These are phyloP conservation scores for Parathielavia hyrcaniae DNA, from an alignment of 495 filamentous ascomycete species.

Conservation along the genomic window DNA sequence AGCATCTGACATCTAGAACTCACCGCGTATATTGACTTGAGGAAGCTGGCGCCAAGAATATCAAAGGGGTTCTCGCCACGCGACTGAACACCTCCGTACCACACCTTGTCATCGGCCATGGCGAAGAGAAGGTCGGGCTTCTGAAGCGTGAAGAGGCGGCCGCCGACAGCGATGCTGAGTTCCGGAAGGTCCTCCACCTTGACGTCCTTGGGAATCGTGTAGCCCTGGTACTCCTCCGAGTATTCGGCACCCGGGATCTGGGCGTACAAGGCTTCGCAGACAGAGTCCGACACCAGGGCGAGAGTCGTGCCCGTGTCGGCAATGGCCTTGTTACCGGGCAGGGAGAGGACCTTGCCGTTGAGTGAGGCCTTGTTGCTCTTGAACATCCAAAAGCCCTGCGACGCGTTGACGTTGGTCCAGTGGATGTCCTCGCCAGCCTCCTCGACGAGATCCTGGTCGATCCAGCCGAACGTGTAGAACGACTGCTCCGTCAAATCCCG, in stretches of 20 bases:
- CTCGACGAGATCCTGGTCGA: conserved; percentile 59
- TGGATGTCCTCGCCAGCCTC: conserved; percentile 50
- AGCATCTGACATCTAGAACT: conserved; percentile 33
- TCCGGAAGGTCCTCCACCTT: conserved; percentile 55
- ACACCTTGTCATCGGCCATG: conserved; percentile 48
- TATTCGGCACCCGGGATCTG: conserved; percentile 64
- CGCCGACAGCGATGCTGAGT: conserved; percentile 63
- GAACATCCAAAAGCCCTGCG: conserved; percentile 69
- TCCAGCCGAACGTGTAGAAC: conserved; percentile 77
- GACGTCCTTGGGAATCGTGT: conserved; percentile 55
- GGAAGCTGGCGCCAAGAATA: conserved; percentile 66
- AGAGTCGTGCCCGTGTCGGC: conserved; percentile 75
- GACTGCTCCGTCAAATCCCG: conserved; percentile 53
- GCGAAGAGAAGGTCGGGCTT: conserved; percentile 68
- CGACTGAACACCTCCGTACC: conserved; percentile 72
- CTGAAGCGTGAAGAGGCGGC: conserved; percentile 58
- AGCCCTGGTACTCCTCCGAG: conserved; percentile 59
- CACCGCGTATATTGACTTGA: conserved; percentile 72
- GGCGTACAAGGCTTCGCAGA: conserved; percentile 62
- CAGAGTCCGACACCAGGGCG: conserved; percentile 59
- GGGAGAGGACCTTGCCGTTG: conserved; percentile 51
- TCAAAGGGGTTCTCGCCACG: conserved; percentile 61
- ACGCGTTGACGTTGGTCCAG: conserved; percentile 63
- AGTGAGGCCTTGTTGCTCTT: conserved; percentile 54
- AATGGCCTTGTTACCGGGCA: conserved; percentile 64